Evolutionary conservation across 306 rosid genomes (phyloP), one percentile per base, ranked within the genome.

Genomic region (Gynostemma pentaphyllum): DNA sequence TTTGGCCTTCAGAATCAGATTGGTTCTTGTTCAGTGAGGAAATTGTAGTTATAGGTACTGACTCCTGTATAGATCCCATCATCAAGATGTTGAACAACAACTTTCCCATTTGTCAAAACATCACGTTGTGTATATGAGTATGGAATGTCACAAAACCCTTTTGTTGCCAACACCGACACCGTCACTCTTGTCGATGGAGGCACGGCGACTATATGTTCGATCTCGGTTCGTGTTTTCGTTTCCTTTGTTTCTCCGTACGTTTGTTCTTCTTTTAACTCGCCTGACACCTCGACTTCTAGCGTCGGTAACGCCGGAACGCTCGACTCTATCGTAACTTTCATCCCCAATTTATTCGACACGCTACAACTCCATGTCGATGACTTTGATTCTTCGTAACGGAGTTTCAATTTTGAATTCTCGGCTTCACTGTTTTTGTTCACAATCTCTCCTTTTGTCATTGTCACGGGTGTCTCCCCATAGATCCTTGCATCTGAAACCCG

Each of bases 181-280:
- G 1, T 64, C 26, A 64, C 68, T 29, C 14, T 19, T 5, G 19
- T 26, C 10, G 14, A 7, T 0, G 68, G 19, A 4, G 52, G 52
- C 14, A 64, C 53, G 2, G 18, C 2, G 0, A 64, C 40, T 29
- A 13, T 14, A 5, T 42, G 40, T 0, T 15, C 51, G 9, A 42
- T 26, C 19, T 45, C 55, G 32, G 36, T 64, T 18, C 51, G 15
- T 4, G 39, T 44, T 26, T 21, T 49, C 0, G 19, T 16, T 7
- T 26, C 44, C 26, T 15, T 49, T 0, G 34, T 64, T 30, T 64
- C 70, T 15, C 70, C 75, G 65, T 70, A 71, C 19, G 45, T 30
- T 2, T 8, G 1, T 13, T 15, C 53, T 1, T 30, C 51, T 1
- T 4, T 47, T 22, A 49, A 40, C 27, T 63, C 56, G 19, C 34